Base-by-base conservation (phyloP, 306 rosid species). In the Cucumis sativus region DNA sequence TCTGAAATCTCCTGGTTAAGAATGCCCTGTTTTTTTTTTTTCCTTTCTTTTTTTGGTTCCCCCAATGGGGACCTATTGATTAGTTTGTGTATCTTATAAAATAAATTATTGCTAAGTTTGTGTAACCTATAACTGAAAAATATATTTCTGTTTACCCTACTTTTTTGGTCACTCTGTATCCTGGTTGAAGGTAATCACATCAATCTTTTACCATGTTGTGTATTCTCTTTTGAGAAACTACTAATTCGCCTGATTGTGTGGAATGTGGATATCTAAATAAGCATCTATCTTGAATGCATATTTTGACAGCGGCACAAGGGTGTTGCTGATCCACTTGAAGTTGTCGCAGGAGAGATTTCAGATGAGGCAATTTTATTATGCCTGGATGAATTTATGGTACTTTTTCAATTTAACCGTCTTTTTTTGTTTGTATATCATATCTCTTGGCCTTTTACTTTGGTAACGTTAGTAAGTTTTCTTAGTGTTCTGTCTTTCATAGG, bases 331-430 rank as follows among this genome's bases (percentile, higher is more conserved):
- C 99, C 99, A 63, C 96, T 95, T 68, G 97, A 95, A 56, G 88
- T 89, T 30, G 99, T 95, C 74, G 97, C 97, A 2, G 88, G 82
- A 76, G 99, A 90, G 91, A 90, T 95, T 79, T 82, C 97, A 8
- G 97, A 92, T 10, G 97, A 95, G 58, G 89, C 99, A n/a, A 60
- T 91, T 87, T 82, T 95, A 75, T 75, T 95, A 83, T 95, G 99
- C 73, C 91, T 95, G 68, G 99, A 95, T 75, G 99, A 95, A 83
- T 95, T 95, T 87, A 95, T 92, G 99, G 99, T 95, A 88, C 68
- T 12, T 41, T 75, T 16, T 54, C 47, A 11, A 1, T 45, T 59
- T 63, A 41, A 21, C 11, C 16, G 45, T 75, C 28, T 61, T 64
- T 23, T 45, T 78, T 35, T 37, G 15, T 76, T 74, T 40, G 40